Conservation (phyloP, 805 yeast species). For the Saccharomycopsis microspora region DNA sequence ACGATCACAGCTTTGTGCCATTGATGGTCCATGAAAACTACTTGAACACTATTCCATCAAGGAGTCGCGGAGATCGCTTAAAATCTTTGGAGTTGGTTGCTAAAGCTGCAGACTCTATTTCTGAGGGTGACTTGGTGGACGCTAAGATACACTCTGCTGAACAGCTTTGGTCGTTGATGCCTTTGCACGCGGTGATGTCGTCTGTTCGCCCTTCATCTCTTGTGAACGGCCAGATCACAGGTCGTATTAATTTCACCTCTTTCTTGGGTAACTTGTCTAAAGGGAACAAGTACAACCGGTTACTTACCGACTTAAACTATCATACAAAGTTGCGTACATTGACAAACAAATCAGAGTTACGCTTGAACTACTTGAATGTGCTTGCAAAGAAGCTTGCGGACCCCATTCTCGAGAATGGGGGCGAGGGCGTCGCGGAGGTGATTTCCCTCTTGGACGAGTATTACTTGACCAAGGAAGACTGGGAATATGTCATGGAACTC, state of each 20-base stretch:
- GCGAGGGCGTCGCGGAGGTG: slow-evolving; percentile 54
- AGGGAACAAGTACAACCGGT: slow-evolving; percentile 61
- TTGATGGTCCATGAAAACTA: slow-evolving; percentile 95
- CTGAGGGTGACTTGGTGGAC: slow-evolving; percentile 77
- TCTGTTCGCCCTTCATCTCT: slow-evolving; percentile 68
- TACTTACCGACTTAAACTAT: slow-evolving; percentile 79
- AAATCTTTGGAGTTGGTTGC: slow-evolving; percentile 55
- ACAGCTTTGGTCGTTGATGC: slow-evolving; percentile 90
- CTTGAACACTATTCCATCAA: slow-evolving; percentile 48
- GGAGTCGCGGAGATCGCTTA: slow-evolving; percentile 27
- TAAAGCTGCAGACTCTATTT: slow-evolving; percentile 76
- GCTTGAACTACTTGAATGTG: slow-evolving; percentile 66
- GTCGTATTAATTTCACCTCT: slow-evolving; percentile 67
- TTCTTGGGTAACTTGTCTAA: slow-evolving; percentile 91
- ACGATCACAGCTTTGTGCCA: slow-evolving; percentile 91
- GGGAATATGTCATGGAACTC: slow-evolving; percentile 80
- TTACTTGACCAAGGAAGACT: slow-evolving; percentile 80
- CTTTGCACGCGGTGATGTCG: slow-evolving; percentile 81
- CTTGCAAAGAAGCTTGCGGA: slow-evolving; percentile 42
- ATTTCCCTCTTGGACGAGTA: slow-evolving; percentile 75
- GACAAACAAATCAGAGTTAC: slow-evolving; percentile 60
- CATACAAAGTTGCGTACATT: slow-evolving; percentile 75
- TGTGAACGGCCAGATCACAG: slow-evolving; percentile 60
- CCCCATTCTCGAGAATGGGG: slow-evolving; percentile 47
- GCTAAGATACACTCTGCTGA: slow-evolving; percentile 77